Evolutionary conservation across 2,329 filamentous ascomycete species (phyloP).

Genomic region (Xylariaceae sp.): DNA sequence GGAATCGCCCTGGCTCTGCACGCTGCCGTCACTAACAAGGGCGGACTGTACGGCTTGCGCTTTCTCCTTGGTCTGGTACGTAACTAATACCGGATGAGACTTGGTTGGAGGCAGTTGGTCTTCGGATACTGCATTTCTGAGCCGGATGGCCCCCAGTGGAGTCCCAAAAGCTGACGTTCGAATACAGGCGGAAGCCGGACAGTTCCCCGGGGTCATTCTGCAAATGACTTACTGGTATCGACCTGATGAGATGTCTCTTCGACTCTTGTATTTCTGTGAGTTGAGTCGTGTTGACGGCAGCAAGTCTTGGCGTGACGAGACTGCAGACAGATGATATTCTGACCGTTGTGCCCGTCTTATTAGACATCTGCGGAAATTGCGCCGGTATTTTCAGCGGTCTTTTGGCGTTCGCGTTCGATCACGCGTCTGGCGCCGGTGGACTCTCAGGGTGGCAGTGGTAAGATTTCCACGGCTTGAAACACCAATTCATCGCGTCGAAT

Average conservation of each 20-base stretch:
- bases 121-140: too few species aligned
- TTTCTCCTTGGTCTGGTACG: conserved; percentile 30
- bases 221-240: conserved; percentile 42
- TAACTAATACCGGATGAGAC: too few species aligned
- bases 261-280: conserved; percentile 38
- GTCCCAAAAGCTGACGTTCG: conserved; percentile 2
- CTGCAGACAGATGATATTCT: too few species aligned
- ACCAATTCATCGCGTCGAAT: too few species aligned
- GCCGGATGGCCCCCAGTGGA: too few species aligned
- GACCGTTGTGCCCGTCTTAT: too few species aligned
- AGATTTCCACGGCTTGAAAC: conserved; percentile 3
- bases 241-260: conserved; percentile 37
- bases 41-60: conserved; percentile 28
- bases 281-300: too few species aligned
- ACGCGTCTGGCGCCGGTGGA: conserved; percentile 17
- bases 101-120: too few species aligned
- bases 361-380: conserved; percentile 22
- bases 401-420: conserved; percentile 16
- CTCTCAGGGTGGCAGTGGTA: conserved; percentile 25
- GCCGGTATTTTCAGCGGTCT: conserved; percentile 22
- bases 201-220: conserved; percentile 34
- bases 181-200: conserved; percentile 28
- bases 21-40: conserved; percentile 28
- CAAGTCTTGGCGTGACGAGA: too few species aligned
- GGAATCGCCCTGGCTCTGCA: conserved; percentile 27